These are phyloP conservation scores for Pyrenophora teres DNA, from an alignment of 2,329 filamentous ascomycete species.

Conservation along the genomic window DNA sequence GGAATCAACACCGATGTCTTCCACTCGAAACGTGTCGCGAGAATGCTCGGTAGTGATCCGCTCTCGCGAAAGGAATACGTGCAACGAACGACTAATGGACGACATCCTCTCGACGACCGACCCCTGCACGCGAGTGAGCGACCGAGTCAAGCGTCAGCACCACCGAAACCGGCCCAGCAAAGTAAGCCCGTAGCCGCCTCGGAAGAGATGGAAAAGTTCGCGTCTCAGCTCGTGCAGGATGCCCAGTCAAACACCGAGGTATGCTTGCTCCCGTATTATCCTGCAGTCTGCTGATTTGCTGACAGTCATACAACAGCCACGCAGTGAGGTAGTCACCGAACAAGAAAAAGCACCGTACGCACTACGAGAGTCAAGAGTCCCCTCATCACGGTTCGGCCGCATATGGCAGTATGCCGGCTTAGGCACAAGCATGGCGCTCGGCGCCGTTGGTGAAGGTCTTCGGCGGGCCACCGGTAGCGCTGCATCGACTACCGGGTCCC, in stretches of 20 bases:
- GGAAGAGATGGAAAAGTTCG: constrained; percentile 53
- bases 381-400: constrained; percentile 81
- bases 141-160: constrained; percentile 20
- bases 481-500: constrained; percentile 64
- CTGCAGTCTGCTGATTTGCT: constrained; percentile 51
- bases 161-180: constrained; percentile 13
- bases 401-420: constrained; percentile 95
- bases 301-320: constrained; percentile 49
- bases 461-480: constrained; percentile 76
- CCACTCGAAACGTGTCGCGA: constrained; percentile 63
- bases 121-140: constrained; percentile 4
- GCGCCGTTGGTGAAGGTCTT: constrained; percentile 83
- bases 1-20: constrained; percentile 66
- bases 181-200: constrained; percentile 25
- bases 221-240: constrained; percentile 54
- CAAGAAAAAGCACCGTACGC: constrained; percentile 59
- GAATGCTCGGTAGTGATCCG: constrained; percentile 57
- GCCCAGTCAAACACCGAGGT: constrained; percentile 41
- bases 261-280: constrained; percentile 5
- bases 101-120: constrained; percentile 19
- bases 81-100: constrained; percentile 35
- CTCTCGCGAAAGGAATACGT: constrained; percentile 41
- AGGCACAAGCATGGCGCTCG: constrained; percentile 93
- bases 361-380: constrained; percentile 87
- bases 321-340: constrained; percentile 29